Base-by-base conservation (phyloP, 805 yeast genomes). In the Wickerhamomyces xylosicus region DNA sequence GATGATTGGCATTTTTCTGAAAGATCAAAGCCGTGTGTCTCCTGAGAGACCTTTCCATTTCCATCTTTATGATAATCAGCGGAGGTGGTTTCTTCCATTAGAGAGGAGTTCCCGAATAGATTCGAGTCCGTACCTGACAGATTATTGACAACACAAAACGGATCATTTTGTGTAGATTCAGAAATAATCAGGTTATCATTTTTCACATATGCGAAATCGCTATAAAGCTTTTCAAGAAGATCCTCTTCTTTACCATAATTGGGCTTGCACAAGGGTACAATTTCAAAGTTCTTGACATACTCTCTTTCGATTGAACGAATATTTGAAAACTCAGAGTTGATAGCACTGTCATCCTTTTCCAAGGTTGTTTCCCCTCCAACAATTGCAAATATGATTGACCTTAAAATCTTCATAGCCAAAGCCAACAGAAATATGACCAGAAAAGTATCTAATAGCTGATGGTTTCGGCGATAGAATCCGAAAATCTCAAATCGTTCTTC, bases 231-330 rank as follows among this genome's bases (percentile, higher is more conserved):
- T 3, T 28, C 9, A 13, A 38, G 15, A 8, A 35, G n/a, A n/a
- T 25, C 15, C 19, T 41, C 44, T 22, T 41, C 44, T 3, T 22
- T 25, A 33, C 34, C 39, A 17, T 39, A 38, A 27, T 41, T 41
- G 2, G 41, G 39, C 17, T 35, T 37, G 34, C 44, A 41, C 4
- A 41, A 3, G 14, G 44, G 44, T 14, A 41, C 36, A 3, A 39
- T 35, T 8, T 37, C 41, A 17, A 38, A 29, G 17, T 15, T 31
- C 18, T 35, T 33, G 2, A 18, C 14, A 14, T 34, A 28, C n/a
- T 31, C 20, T 7, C 15, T 32, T 2, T 32, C 21, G 3, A 32
- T 33, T 15, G 28, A 22, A 20, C 5, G 20, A 19, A 14, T 29
- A 3, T 19, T 13, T 5, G 15, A 29, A 4, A 16, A 9, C 29